Percentiles rank a stretch among this genome's conserved stretches.
Conservation (phyloP, 176 grass and related monocot genomes). For the sorghum (Sorghum bicolor) region Sorghum_bicolor_NCBIv3 NC_012871.2:77304001-77304500, state of each 20-base stretch:
- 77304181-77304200: conserved; percentile 99
- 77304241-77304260: conserved; percentile 99
- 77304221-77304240: conserved; percentile 96
- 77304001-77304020: conserved; percentile 95
- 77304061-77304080: conserved; percentile 99
- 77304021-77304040: conserved; percentile 92
- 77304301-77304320: neutral
- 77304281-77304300: conserved; percentile 17
- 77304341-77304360: conserved; percentile 22
- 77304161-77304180: conserved; percentile 97
- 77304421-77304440: neutral
- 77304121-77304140: conserved; percentile 21
- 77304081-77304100: conserved; percentile 7
- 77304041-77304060: conserved; percentile 98
- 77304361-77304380: conserved; percentile 3
- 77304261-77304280: neutral
- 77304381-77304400: conserved; percentile 18
- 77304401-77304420: conserved; percentile 3
- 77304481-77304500: conserved; percentile 98
- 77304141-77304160: conserved; percentile 80
- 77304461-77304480: conserved; percentile 92
- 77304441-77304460: conserved; percentile 25
- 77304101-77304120: neutral
- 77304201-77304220: conserved; percentile 91
- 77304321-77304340: conserved; percentile 7